Evolutionary conservation across 2,329 filamentous ascomycete genomes (phyloP).

Genomic region (Ceratocystis variospora): DNA sequence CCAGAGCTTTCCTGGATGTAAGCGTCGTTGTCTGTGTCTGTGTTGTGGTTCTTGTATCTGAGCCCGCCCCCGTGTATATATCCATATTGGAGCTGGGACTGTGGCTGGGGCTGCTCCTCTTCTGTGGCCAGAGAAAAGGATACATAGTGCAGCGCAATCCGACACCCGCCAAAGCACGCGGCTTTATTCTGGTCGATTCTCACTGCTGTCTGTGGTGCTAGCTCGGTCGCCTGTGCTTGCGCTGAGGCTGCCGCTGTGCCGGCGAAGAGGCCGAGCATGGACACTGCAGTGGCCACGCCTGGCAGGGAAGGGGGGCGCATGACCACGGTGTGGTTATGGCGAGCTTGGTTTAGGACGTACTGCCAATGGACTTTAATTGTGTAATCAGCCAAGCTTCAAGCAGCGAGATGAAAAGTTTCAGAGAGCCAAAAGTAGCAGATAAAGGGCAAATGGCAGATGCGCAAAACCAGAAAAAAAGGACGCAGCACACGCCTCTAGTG

Average conservation of each 20-base stretch:
- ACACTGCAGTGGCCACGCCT: background rate
- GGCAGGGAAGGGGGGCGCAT: background rate
- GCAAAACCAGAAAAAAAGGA: background rate
- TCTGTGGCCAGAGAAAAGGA: background rate
- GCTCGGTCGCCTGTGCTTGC: no score
- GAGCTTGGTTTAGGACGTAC: background rate
- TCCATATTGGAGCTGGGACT: background rate
- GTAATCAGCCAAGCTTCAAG: background rate
- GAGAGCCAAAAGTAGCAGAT: background rate
- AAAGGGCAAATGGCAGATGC: background rate
- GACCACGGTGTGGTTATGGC: background rate
- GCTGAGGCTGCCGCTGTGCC: conserved; percentile 1
- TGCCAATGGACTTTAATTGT: background rate
- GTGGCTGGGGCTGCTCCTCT: background rate
- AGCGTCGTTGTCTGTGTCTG: background rate
- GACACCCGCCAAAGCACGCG: conserved; percentile 11
- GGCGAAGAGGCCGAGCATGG: background rate
- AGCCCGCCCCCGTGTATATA: background rate
- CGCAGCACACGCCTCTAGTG: background rate
- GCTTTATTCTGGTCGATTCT: background rate
- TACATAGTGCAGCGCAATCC: conserved; percentile 12
- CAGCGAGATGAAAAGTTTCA: background rate
- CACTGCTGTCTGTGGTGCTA: background rate
- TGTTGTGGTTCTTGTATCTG: background rate
- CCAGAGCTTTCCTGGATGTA: background rate